Base-by-base conservation (phyloP, 1,139 yeast genomes). In the Lodderomyces pseudojiufengensis region DNA sequence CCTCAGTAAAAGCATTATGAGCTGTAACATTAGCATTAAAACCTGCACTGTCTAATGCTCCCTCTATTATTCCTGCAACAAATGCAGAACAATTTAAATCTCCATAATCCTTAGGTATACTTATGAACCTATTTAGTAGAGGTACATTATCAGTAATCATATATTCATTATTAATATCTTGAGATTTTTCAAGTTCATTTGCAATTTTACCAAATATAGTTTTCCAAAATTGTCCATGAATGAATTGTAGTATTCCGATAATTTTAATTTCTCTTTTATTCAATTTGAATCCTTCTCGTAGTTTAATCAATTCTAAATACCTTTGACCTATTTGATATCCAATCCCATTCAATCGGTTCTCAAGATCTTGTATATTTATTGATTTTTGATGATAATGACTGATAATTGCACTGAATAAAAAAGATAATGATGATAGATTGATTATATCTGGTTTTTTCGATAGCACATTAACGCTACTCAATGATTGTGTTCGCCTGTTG, bases 1-100 rank as follows among this genome's bases (percentile, higher is more conserved):
- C 77, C 3, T 76, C 85, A 4, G 74, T 64, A 1, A 90, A 84
- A 28, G 83, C 90, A 1, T 84, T 72, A 54, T 94, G 98, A 0
- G 98, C 97, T 5, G 90, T 78, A 5, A 92, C 98, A 31, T 67
- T 70, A 20, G 95, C 95, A 37, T 78, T 80, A 54, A 90, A 90
- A 42, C 81, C 82, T 2, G 90, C 76, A 11, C 84, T 74, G 47
- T 86, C 95, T 38, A 92, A 64, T 1, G 92, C 83, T 0, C 97
- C 97, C 55, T 90, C 96, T 20, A 92, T 76, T 20, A 92, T 76
- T 0, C 98, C 98, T 1, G 97, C 97, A 2, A 84, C 77, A 51
- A 84, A 85, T 0, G 96, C 90, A 9, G 85, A 82, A 51, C 95
- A 84, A 51, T 84, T 85, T 49, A 87, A 70, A 45, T 81, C 81